Evolutionary conservation across 2,329 filamentous ascomycete genomes (phyloP).

Genomic region (Exophiala phaeomuriformis): DNA sequence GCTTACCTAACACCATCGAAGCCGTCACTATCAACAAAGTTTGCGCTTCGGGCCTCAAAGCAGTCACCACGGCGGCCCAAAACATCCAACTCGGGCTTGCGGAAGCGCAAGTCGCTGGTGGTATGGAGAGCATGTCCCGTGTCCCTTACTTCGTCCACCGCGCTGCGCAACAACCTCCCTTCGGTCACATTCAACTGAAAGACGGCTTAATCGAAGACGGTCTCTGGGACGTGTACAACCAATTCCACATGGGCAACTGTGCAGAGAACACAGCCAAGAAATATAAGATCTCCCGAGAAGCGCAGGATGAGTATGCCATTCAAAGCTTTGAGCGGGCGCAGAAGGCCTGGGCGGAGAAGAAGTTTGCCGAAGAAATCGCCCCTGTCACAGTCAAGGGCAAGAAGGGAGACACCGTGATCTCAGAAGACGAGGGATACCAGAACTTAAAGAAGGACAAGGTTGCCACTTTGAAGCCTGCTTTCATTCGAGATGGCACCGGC

Average conservation of each 20-base stretch:
- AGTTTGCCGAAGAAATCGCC: conserved; percentile 83
- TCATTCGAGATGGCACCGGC: conserved; percentile 74
- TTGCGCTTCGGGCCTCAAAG: conserved; percentile 90
- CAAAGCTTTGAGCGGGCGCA: conserved; percentile 83
- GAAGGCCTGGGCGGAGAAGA: conserved; percentile 72
- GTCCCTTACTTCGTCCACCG: conserved; percentile 86
- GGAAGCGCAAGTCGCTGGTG: conserved; percentile 83
- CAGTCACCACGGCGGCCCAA: conserved; percentile 81
- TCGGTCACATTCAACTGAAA: conserved; percentile 79
- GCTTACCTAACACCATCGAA: conserved; percentile 72
- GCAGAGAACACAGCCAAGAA: conserved; percentile 93
- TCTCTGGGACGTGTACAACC: conserved; percentile 90
- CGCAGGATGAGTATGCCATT: conserved; percentile 88
- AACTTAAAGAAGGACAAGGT: conserved; percentile 84
- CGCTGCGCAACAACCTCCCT: conserved; percentile 71
- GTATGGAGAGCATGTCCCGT: conserved; percentile 96
- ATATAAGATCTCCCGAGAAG: conserved; percentile 67
- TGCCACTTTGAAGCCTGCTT: conserved; percentile 79
- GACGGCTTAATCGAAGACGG: conserved; percentile 94
- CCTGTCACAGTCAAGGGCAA: conserved; percentile 76
- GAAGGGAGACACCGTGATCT: conserved; percentile 74
- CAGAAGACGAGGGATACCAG: conserved; percentile 84
- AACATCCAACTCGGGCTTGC: conserved; percentile 88
- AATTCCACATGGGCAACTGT: conserved; percentile 97
- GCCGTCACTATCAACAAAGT: conserved; percentile 96